Evolutionary conservation across 768 basidiomycete species (phyloP).

Genomic region (Strobilomyces dryophilus): DNA sequence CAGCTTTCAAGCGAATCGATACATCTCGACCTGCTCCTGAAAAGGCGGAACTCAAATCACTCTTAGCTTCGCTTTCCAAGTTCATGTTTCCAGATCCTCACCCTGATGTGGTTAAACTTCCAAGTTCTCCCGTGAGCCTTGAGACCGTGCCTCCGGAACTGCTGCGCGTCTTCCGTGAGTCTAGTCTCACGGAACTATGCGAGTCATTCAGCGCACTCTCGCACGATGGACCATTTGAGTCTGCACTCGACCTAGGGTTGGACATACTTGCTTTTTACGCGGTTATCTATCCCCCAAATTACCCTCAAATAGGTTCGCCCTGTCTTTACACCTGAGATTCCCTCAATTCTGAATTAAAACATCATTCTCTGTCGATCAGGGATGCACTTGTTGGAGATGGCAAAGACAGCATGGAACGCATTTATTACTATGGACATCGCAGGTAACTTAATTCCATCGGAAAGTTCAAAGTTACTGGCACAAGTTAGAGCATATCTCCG

Average conservation of each 20-base stretch:
- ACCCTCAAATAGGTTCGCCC: constrained; percentile 74
- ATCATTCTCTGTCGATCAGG: constrained; percentile 38
- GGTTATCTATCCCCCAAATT: constrained; percentile 68
- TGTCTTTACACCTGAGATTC: background rate
- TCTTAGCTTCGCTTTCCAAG: constrained; percentile 33
- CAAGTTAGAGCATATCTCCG: constrained; percentile 36
- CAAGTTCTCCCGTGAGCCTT: constrained; percentile 18
- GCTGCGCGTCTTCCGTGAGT: constrained; percentile 47
- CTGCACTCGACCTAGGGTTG: constrained; percentile 51
- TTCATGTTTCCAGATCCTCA: constrained; percentile 34
- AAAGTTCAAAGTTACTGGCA: constrained; percentile 22
- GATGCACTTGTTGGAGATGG: constrained; percentile 69
- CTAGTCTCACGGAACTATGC: constrained; percentile 54
- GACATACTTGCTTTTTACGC: constrained; percentile 63
- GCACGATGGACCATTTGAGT: constrained; percentile 55
- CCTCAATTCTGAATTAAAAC: background rate
- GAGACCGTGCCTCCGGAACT: constrained; percentile 38
- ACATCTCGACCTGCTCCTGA: constrained; percentile 38
- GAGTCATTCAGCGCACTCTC: constrained; percentile 65
- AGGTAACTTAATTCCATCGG: background rate
- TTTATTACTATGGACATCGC: constrained; percentile 33
- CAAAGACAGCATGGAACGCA: constrained; percentile 77
- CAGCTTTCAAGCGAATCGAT: constrained; percentile 36
- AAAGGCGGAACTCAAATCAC: constrained; percentile 8
- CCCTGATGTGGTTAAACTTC: constrained; percentile 21